Base-by-base conservation (phyloP, 31 red algal species). In the Porphyra umbilicalis region DNA sequence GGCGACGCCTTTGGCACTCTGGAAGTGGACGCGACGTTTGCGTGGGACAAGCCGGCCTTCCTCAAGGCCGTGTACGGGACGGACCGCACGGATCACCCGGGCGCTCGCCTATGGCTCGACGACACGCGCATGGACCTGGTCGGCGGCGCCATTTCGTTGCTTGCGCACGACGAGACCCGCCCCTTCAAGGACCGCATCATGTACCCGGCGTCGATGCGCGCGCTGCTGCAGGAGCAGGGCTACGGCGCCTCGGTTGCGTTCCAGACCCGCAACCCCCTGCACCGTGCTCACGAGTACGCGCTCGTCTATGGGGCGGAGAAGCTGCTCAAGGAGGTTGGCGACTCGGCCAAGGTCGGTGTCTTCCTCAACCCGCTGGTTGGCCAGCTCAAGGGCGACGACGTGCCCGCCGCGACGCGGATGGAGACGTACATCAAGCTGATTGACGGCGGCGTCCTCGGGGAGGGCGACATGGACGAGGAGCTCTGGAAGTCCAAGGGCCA, bases 211-310 rank as follows among this genome's bases (percentile, higher is more conserved):
- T 82, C 78, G 76, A 89, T 93, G 87, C 90, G 94, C 38, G 88
- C 87, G 32, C 91, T 87, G 76, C 32, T 96, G 18, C 37, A 83
- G 34, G 75, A 89, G 76, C 83, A 90, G 77, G 86, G 71, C 29
- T 96, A 79, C 75, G 90, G 89, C 38, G 85, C 83, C n/a, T 84
- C 89, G 25, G 85, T 97, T 39, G 95, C 91, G 32, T 97, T 97
- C 88, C 95, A 97, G 88, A 97, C 95, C n/a, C 88, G 95, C 82
- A 97, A 97, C 83, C 95, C 95, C 30, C 90, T 97, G 31, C 95
- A 97, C 84, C 84, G 91, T 35, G 95, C 95, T 30, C 95, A 97
- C 84, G 88, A 93, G 82, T 95, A 95, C 68, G 94, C 94, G 20
- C 94, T 96, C 46, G 94, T 96, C 9, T 92, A 92, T 81, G 94